Base-by-base conservation (phyloP, 169 alveolate species). In the Plasmodium gaboni region DNA sequence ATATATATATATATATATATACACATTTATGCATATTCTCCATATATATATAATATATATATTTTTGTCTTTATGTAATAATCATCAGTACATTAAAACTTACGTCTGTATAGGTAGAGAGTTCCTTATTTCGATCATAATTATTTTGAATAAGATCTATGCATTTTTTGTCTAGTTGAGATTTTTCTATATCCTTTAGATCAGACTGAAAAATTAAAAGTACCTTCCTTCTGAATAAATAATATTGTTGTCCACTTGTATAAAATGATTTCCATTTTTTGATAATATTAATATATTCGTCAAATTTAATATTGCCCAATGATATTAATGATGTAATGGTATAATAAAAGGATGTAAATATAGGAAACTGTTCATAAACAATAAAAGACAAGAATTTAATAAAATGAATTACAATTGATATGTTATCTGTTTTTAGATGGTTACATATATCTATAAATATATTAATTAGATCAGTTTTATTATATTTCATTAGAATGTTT, bases 331-430 rank as follows among this genome's bases (percentile, higher is more conserved):
- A 80, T 1, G 91, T 83, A 10, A 80, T 28, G 13, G 51, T 55
- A 48, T 69, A 68, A 17, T 67, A 80, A 61, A 80, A 80, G 46
- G 91, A 80, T 1, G 91, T 80, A 50, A 68, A 80, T 53, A 65
- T 55, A 28, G 91, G 91, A 32, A 80, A 80, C 61, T 80, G 91
- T 46, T 68, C 83, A 53, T 80, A 80, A 15, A 80, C 91, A 51
- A 80, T 80, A 42, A 80, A 80, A 12, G 91, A 80, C 26, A 80
- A 2, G 69, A 80, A 80, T 53, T 80, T 80, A 15, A 80, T 72
- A 80, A 80, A 80, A 13, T 80, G 73, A 12, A 80, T 59, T 26
- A 80, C 48, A 9, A 65, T 13, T 53, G 69, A 80, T 55, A 80
- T 68, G 32, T 68, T 80, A n/a, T 80, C 91, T 15, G 65, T 80